Base-by-base conservation (phyloP, 2,329 filamentous ascomycete genomes). In the Ceratocystis alfenasii region DNA sequence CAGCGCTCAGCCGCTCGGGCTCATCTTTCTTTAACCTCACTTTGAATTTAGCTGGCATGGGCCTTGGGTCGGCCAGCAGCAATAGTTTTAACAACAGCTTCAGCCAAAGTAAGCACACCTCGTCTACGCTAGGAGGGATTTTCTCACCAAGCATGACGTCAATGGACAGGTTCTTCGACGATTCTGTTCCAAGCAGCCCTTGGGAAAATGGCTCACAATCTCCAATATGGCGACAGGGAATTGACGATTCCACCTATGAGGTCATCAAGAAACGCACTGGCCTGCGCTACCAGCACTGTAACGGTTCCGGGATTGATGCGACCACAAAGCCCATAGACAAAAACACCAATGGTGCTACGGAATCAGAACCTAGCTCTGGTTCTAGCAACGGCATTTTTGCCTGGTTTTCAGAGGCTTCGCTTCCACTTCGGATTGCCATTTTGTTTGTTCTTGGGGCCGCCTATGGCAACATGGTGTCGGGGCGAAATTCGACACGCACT, bases 81-180 rank as follows among this genome's bases (percentile, higher is more conserved):
- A 41, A 12, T 41, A 41, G 36, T 41, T 41, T 41, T 12, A 41
- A 41, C 8, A 41, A 41, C 3, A 12, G 36, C 36, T 41, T 12
- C 36, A 12, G 36, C 36, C 36, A 12, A 10, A 41, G 10, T 41
- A 41, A 41, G 8, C 12, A 41, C 36, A 12, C 33, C 12, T 87
- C 89, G 8, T 92, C 90, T 1, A 96, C 94, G 0, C 82, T 99
- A 4, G 89, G 88, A 70, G 93, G 94, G 65, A 99, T 99, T 72
- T 99, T 95, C 78, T 86, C 86, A 10, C 85, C 85, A 5, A 83
- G 83, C 0, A 80, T 81, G 41, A 82, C 82, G 67, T 78, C 82
- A 57, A 75, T 75, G 69, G 76, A 81, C 70, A 74, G 78, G 71
- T 72, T 73, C 67, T 74, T 74, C 64, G 72, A 84, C 69, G 85